Evolutionary conservation across 768 basidiomycete genomes (phyloP), one percentile per base, ranked within the genome.

Genomic region (Xerocomus spinulosus): DNA sequence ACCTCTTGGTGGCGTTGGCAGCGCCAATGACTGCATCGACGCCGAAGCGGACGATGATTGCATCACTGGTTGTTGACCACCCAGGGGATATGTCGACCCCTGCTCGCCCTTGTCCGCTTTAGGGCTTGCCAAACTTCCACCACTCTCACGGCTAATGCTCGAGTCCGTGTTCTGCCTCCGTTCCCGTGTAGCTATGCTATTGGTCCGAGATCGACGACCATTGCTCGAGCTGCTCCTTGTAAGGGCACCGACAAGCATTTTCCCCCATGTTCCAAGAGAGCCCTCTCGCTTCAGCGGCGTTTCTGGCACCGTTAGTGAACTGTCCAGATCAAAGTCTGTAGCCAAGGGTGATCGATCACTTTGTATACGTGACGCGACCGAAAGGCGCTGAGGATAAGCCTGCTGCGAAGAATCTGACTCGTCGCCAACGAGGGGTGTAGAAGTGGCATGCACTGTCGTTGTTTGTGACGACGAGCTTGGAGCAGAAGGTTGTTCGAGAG

Each of bases 171-270:
- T 74, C 61, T 83, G 81, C 33, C 83, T 77, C 57, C 80, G 71
- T 49, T 85, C 81, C 41, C 85, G 80, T 38, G 78, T 76, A 35
- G 75, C 75, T 47, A 88, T 77, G 59, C 86, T 88, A 57, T 90
- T 89, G 33, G 84, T 82, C 33, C 89, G 82, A 43, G 87, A 89
- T 41, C 88, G 82, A 56, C 87, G 79, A 8, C 88, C 87, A 44
- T 69, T 75, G 43, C 74, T 77, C 35, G 87, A 87, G 29, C 74
- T 78, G 23, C 81, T 79, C 51, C 85, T 73, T 29, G 76, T 75
- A 54, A 92, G 80, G 0, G 83, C 78, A 46, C 71, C 77, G 57
- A 85, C 85, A 43, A 91, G 41, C 36, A 60, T 71, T 61, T 80
- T 86, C 52, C 85, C 80, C 88, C 87, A 91, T 28, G 81, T 69